Evolutionary conservation across 129 eudicot species (phyloP), one percentile per base, ranked within the genome.

Genomic region (Cynara cardunculus): DNA sequence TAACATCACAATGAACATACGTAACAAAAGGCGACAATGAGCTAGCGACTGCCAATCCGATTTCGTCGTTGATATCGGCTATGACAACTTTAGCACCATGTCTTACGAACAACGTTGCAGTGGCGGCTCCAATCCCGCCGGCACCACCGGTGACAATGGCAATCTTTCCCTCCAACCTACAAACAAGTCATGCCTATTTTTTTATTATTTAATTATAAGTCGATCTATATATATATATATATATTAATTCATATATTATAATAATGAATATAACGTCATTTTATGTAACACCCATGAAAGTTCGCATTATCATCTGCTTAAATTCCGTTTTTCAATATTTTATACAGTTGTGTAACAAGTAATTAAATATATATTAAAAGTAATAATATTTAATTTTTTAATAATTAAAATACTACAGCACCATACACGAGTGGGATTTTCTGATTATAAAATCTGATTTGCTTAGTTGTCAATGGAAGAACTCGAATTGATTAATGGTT

Each of bases 101-200:
- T 61, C 66, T 85, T 5, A 82, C 88, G 64, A 92, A 94, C 25
- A 94, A 85, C 71, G 88, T 87, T 14, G 86, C 93, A 0, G 97
- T 92, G 7, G 92, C 99, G 62, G 87, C 94, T 2, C 97, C 99
- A 9, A 94, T 94, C 69, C 99, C 99, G 30, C 90, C 86, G 5
- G 99, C 97, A 4, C 94, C 99, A 6, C 99, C 99, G 4, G 99
- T 94, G 14, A 94, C 89, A 13, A 94, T 92, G 2, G 97, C 99
- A 25, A 94, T 78, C 83, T 94, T 94, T 8, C 99, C 99, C 59
- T 94, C 97, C 89, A 94, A 80, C 84, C 99, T 92, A 72, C 65
- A 80, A 35, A 78, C 65, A 68, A 34, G 16, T n/a, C 67, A 62
- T 30, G 27, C 49, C 8, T 72, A 10, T 14, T 13, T 34, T 28